These are phyloP conservation scores for Teratosphaeria pseudoeucalypti DNA, from an alignment of 2,329 filamentous ascomycete species.

Conservation along the genomic window DNA sequence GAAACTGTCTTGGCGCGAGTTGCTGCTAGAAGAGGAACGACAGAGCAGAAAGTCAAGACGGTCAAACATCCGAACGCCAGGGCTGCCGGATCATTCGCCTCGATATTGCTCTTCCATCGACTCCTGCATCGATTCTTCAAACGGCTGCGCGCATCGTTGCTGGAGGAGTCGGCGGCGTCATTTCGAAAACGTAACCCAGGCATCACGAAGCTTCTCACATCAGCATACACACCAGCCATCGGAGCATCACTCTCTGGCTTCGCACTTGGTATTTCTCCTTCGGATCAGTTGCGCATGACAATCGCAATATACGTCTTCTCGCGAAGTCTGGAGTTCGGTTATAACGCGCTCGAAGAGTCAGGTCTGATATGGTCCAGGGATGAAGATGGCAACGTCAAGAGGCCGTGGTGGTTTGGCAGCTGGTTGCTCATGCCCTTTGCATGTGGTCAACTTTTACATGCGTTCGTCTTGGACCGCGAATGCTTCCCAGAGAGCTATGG, in stretches of 20 bases:
- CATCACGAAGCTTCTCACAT: constrained; percentile 65
- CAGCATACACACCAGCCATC: constrained; percentile 74
- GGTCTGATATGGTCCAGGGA: constrained; percentile 38
- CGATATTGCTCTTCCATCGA: constrained; percentile 79
- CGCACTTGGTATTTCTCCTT: constrained; percentile 66
- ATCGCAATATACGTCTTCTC: constrained; percentile 74
- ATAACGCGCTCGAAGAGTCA: constrained; percentile 70
- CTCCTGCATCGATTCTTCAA: constrained; percentile 83
- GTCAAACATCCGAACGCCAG: constrained; percentile 51
- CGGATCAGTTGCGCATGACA: constrained; percentile 61
- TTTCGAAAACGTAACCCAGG: constrained; percentile 77
- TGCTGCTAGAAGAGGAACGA: constrained; percentile 19
- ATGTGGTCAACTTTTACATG: constrained; percentile 40
- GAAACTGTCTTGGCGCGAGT: constrained; percentile 31
- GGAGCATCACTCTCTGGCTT: constrained; percentile 81
- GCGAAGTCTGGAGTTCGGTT: constrained; percentile 73
- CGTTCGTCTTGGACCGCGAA: constrained; percentile 42
- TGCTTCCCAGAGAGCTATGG: constrained; percentile 48
- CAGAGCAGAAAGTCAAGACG: constrained; percentile 2
- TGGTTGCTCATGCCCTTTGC: constrained; percentile 43
- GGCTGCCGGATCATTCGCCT: constrained; percentile 70
- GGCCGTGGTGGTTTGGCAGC: constrained; percentile 54
- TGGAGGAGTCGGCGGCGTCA: constrained; percentile 63
- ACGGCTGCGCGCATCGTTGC: constrained; percentile 65
- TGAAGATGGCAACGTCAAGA: constrained; percentile 36